A percentile compares a stretch with the other conserved stretches of the same genome.
Evolutionary conservation across 2,329 filamentous ascomycete genomes (phyloP).

Genomic region (Colletotrichum musicola): DNA sequence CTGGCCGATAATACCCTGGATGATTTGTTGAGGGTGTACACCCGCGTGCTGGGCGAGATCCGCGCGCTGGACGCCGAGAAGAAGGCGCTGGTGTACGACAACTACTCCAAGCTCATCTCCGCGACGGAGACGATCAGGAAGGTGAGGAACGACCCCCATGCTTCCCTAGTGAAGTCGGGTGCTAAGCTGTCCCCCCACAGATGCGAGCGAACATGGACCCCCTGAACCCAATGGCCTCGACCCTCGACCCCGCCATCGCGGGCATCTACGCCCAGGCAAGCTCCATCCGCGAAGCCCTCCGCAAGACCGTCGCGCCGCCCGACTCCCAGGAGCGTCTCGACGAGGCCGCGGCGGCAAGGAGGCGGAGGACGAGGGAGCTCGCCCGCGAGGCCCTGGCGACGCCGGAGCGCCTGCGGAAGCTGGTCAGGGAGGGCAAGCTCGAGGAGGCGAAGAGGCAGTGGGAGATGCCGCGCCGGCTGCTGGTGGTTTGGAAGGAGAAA

Average conservation of each 20-base stretch:
- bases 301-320: conserved; percentile 61
- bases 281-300: conserved; percentile 65
- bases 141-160: conserved; percentile 51
- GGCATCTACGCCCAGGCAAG: conserved; percentile 77
- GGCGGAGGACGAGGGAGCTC: conserved; percentile 63
- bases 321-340: conserved; percentile 53
- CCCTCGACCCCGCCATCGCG: conserved; percentile 78
- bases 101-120: conserved; percentile 96
- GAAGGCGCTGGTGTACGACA: conserved; percentile 97
- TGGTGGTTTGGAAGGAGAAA: conserved; percentile 66
- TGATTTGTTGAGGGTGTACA: conserved; percentile 78
- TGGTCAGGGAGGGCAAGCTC: conserved; percentile 70
- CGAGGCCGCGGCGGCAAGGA: conserved; percentile 50
- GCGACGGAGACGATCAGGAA: conserved; percentile 96
- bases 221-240: conserved; percentile 78
- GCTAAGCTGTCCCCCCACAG: conserved; percentile 46
- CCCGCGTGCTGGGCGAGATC: conserved; percentile 82
- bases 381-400: conserved; percentile 73
- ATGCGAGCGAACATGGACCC: conserved; percentile 88
- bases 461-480: conserved; percentile 64
- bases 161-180: background rate
- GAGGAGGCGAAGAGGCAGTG: conserved; percentile 72
- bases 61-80: conserved; percentile 93
- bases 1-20: conserved; percentile 74
- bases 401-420: conserved; percentile 68